A percentile compares a stretch with the other conserved stretches of the same genome.
Evolutionary conservation across 192 early-diverging fungal species (phyloP).

Genomic region (Backusella liffmaniae): DNA sequence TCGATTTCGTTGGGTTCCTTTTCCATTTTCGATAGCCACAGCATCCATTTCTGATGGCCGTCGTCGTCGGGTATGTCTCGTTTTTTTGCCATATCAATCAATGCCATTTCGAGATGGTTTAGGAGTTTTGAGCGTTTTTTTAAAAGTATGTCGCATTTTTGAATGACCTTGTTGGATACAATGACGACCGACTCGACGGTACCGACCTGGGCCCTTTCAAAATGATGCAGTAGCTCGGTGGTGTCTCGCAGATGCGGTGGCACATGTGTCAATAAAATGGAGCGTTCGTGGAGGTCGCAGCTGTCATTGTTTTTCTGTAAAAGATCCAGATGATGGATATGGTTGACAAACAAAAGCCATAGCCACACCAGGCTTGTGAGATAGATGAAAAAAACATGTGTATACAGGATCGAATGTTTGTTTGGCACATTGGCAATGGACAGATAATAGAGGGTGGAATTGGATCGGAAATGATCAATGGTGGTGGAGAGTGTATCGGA

Average conservation of each 20-base stretch:
- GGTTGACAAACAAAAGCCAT: conserved; percentile 55
- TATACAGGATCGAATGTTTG: conserved; percentile 42
- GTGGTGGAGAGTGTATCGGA: not conserved
- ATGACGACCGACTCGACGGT: conserved; percentile 22
- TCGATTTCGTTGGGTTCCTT: not conserved
- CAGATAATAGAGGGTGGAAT: conserved; percentile 29
- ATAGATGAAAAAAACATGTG: conserved; percentile 51
- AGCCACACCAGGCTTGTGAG: conserved; percentile 50
- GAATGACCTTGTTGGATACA: conserved; percentile 16
- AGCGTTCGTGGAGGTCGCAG: conserved; percentile 10
- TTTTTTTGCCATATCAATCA: conserved; percentile 22
- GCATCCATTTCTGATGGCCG: not conserved
- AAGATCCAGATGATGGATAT: conserved; percentile 53
- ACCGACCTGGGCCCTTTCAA: conserved; percentile 17
- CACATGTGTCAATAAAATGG: conserved; percentile 28
- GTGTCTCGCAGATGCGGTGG: conserved; percentile 26
- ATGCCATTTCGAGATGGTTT: conserved; percentile 24
- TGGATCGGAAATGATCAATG: conserved; percentile 22
- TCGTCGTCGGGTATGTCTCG: not conserved
- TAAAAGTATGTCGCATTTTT: conserved; percentile 20
- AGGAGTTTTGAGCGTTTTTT: conserved; percentile 18
- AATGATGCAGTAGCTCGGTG: conserved; percentile 17
- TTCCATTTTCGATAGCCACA: not conserved
- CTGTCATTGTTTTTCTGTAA: conserved; percentile 32
- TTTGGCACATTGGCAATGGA: conserved; percentile 47